phyloP scores from a whole-genome alignment of 768 basidiomycete species.

The Lactarius psammicola region DNA sequence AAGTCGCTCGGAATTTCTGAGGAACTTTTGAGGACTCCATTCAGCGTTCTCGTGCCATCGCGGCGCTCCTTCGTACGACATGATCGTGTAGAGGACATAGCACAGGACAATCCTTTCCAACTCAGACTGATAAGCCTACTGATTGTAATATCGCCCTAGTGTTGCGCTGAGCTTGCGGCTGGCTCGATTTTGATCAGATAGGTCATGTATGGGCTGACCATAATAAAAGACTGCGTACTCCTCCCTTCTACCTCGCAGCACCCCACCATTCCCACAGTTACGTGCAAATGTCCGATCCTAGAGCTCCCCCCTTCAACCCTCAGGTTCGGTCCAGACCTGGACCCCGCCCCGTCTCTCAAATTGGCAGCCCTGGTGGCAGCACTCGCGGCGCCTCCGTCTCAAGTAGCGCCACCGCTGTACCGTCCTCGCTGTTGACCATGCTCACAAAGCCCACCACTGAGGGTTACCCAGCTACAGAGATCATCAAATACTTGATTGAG shows the following conservation, averaged over 20 bases:
- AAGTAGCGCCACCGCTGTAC: conserved; percentile 1
- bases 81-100: conserved; percentile 10
- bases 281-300: neutral
- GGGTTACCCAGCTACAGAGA: conserved; percentile 25
- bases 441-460: neutral
- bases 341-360: neutral
- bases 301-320: neutral
- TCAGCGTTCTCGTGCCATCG: neutral
- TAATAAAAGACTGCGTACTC: neutral
- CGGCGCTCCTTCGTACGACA: conserved; percentile 6
- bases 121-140: conserved; percentile 13
- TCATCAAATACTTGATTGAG: conserved; percentile 28
- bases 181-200: neutral
- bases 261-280: neutral
- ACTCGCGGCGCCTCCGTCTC: neutral
- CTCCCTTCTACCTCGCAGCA: neutral
- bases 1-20: neutral
- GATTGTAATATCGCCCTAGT: neutral
- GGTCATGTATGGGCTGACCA: neutral
- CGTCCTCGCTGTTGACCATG: neutral
- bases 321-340: neutral
- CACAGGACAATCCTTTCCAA: neutral
- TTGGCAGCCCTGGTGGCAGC: neutral
- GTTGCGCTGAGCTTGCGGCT: conserved; percentile 10
- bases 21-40: neutral